Percentiles rank a stretch among this genome's conserved stretches.
These are phyloP conservation scores for Camelina sativa DNA, from an alignment of 345 rosid species.

Conservation along the genomic window DNA sequence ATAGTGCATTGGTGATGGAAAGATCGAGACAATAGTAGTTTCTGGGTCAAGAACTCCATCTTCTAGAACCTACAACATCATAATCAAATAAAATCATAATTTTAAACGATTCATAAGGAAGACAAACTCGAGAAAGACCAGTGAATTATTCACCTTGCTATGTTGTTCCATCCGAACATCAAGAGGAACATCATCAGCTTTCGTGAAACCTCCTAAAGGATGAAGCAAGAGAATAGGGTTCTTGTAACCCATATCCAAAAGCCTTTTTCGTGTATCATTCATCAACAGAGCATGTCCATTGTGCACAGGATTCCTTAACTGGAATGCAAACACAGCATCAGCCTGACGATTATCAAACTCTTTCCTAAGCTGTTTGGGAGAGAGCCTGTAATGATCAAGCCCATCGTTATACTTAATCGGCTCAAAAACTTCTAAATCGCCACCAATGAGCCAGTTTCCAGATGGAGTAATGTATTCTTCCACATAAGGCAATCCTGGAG, in stretches of 20 bases:
- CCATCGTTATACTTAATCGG: constrained; percentile 90
- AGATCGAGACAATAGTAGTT: constrained; percentile 91
- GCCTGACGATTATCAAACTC: constrained; percentile 87
- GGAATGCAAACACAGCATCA: constrained; percentile 97
- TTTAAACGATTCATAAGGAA: neutral
- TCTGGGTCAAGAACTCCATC: constrained; percentile 92
- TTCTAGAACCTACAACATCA: constrained; percentile 68
- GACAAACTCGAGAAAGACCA: neutral
- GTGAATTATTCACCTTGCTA: constrained; percentile 59
- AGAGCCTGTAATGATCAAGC: constrained; percentile 92
- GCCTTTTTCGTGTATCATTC: constrained; percentile 84
- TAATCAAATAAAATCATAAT: neutral
- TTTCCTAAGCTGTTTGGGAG: constrained; percentile 79
- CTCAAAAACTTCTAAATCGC: constrained; percentile 80
- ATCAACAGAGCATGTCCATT: constrained; percentile 93
- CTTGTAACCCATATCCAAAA: constrained; percentile 89
- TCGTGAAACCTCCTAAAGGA: constrained; percentile 94
- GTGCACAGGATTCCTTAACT: constrained; percentile 93
- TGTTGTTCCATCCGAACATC: constrained; percentile 97
- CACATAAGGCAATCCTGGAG: constrained; percentile 87
- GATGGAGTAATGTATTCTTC: constrained; percentile 74
- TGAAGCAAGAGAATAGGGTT: constrained; percentile 92
- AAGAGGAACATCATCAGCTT: constrained; percentile 95
- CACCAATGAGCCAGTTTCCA: constrained; percentile 97
- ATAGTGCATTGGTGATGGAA: constrained; percentile 98